phyloP scores from a whole-genome alignment of 2,329 filamentous ascomycete genomes.

The Cercospora zeae-maydis region DNA sequence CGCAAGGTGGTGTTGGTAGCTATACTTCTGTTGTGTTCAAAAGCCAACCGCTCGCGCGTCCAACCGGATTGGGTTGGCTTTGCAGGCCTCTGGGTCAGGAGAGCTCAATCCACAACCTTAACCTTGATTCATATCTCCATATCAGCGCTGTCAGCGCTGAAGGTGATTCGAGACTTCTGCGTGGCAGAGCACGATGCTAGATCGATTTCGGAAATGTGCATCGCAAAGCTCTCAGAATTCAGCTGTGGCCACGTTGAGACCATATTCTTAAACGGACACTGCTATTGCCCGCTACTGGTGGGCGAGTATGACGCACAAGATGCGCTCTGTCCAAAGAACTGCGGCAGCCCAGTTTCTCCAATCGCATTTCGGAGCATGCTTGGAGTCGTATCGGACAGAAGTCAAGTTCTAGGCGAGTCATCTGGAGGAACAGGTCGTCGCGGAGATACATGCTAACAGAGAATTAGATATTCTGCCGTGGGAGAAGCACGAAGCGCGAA shows the following conservation, averaged over 20 bases:
- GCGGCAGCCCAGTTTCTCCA: slow-evolving; percentile 8
- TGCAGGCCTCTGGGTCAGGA: slow-evolving; percentile 3
- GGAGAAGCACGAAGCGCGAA: slow-evolving; percentile 11
- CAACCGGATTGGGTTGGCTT: background rate
- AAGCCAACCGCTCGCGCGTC: background rate
- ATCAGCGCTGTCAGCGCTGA: background rate
- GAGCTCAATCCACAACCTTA: slow-evolving; percentile 9
- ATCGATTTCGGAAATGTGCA: slow-evolving; percentile 17
- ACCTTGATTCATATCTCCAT: background rate
- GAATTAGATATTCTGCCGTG: slow-evolving; percentile 8
- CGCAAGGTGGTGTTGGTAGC: background rate
- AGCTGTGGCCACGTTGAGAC: slow-evolving; percentile 19
- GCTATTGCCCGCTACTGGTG: slow-evolving; percentile 18
- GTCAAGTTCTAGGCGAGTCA: slow-evolving; percentile 2
- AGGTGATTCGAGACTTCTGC: background rate
- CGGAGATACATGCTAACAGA: background rate
- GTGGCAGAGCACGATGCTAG: slow-evolving; percentile 3
- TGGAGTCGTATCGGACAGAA: slow-evolving; percentile 6
- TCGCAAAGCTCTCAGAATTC: slow-evolving; percentile 15
- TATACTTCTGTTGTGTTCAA: background rate
- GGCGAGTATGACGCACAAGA: slow-evolving; percentile 13
- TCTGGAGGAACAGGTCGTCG: no score
- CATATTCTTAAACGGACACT: slow-evolving; percentile 21
- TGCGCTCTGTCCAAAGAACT: slow-evolving; percentile 12
- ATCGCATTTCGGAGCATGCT: slow-evolving; percentile 10